Conservation (phyloP, 75 land plant genomes). For the Adiantum capillusveneris region DNA sequence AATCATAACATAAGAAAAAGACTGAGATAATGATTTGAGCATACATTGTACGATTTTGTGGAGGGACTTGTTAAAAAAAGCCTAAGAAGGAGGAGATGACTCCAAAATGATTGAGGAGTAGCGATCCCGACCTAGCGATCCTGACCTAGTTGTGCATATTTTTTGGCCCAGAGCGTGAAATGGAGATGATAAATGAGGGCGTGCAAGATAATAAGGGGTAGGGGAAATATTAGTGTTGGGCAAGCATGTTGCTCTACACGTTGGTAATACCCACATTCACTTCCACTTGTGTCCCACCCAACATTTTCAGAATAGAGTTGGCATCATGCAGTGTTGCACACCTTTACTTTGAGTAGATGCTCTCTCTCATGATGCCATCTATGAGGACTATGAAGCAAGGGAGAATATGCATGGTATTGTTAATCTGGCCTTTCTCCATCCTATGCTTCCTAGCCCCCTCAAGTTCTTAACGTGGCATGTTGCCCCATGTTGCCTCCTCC, state of each 20-base stretch:
- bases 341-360: too few species aligned
- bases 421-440: too few species aligned
- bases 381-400: too few species aligned
- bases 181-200: slow-evolving; percentile 58
- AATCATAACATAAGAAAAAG: slow-evolving; percentile 58
- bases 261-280: slow-evolving; percentile 50
- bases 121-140: slow-evolving; percentile 49
- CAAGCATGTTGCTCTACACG: slow-evolving; percentile 42
- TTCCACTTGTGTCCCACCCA: slow-evolving; percentile 24
- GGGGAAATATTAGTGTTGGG: slow-evolving; percentile 58
- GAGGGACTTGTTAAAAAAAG: slow-evolving; percentile 51
- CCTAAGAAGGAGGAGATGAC: slow-evolving; percentile 57
- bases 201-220: slow-evolving; percentile 33
- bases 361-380: too few species aligned
- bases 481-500: too few species aligned
- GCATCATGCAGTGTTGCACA: slow-evolving; percentile 7
- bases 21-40: slow-evolving; percentile 62
- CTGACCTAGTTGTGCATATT: too few species aligned
- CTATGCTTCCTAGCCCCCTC: too few species aligned
- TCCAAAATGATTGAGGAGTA: slow-evolving; percentile 41
- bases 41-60: slow-evolving; percentile 40
- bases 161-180: slow-evolving; percentile 46
- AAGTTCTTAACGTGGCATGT: too few species aligned
- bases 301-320: not conserved
- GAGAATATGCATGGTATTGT: too few species aligned